These are phyloP conservation scores for Apiotrichum brassicae DNA, from an alignment of 1,284 basidiomycete genomes.

Conservation along the genomic window DNA sequence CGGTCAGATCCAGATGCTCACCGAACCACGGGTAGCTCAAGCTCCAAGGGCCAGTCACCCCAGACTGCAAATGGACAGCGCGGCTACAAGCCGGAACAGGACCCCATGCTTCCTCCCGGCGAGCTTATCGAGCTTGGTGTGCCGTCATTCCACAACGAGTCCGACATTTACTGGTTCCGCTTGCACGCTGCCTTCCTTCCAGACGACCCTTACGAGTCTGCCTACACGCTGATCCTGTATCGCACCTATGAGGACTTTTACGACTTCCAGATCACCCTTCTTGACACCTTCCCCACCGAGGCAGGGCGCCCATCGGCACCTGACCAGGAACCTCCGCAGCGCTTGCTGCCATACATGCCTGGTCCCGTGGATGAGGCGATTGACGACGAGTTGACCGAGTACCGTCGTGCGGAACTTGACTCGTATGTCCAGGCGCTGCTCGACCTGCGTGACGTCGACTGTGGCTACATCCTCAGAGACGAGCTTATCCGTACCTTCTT, in stretches of 20 bases:
- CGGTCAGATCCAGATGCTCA: not conserved
- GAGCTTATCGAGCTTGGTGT: conserved; percentile 83
- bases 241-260: conserved; percentile 98
- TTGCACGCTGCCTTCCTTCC: conserved; percentile 83
- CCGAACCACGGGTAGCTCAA: not conserved
- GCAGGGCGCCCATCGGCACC: conserved; percentile 59
- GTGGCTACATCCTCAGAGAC: conserved; percentile 74
- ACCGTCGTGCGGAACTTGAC: conserved; percentile 76
- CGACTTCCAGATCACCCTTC: conserved; percentile 86
- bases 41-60: not conserved
- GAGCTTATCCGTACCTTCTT: conserved; percentile 78
- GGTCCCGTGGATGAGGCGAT: conserved; percentile 74
- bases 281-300: conserved; percentile 80
- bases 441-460: conserved; percentile 53
- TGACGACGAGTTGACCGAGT: conserved; percentile 76
- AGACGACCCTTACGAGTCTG: conserved; percentile 57
- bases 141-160: conserved; percentile 93
- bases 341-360: conserved; percentile 92
- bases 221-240: conserved; percentile 82
- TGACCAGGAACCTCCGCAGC: conserved; percentile 48
- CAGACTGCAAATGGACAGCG: not conserved
- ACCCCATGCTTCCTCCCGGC: conserved; percentile 60
- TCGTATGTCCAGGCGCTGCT: conserved; percentile 80
- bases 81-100: conserved; percentile 34
- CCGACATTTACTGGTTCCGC: conserved; percentile 96